phyloP scores from a whole-genome alignment of 768 basidiomycete genomes.

The Sutorius australiensis region DNA sequence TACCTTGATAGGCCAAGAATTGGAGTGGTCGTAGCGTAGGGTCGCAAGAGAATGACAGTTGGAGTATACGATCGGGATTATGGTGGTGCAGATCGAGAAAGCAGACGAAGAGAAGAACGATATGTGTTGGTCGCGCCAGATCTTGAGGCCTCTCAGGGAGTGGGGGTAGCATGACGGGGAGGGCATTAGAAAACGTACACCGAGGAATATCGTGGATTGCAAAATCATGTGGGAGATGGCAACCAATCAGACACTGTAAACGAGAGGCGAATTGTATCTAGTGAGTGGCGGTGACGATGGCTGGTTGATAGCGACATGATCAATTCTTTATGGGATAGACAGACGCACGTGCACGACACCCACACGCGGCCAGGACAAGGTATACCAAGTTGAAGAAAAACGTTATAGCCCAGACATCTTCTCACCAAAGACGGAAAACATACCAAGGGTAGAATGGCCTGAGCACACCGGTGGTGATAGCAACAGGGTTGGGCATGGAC shows the following conservation, averaged over 20 bases:
- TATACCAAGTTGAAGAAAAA: background rate
- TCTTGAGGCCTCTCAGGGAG: conserved; percentile 1
- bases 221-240: background rate
- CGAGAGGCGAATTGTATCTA: background rate
- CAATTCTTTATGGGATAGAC: background rate
- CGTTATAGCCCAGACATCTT: conserved; percentile 1
- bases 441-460: conserved; percentile 3
- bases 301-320: background rate
- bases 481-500: background rate
- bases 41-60: background rate
- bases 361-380: background rate
- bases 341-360: background rate
- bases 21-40: background rate
- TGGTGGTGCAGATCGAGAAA: conserved; percentile 12
- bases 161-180: conserved; percentile 4
- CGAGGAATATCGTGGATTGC: background rate
- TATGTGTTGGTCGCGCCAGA: background rate
- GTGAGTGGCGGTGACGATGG: background rate
- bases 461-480: background rate
- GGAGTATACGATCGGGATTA: conserved; percentile 7
- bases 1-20: conserved; percentile 14
- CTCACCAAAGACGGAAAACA: conserved; percentile 2
- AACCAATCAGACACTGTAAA: background rate
- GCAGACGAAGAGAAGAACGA: conserved; percentile 9
- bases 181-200: conserved; percentile 10